Base-by-base conservation (phyloP, 306 rosid species). In the Lotus japonicus region DNA sequence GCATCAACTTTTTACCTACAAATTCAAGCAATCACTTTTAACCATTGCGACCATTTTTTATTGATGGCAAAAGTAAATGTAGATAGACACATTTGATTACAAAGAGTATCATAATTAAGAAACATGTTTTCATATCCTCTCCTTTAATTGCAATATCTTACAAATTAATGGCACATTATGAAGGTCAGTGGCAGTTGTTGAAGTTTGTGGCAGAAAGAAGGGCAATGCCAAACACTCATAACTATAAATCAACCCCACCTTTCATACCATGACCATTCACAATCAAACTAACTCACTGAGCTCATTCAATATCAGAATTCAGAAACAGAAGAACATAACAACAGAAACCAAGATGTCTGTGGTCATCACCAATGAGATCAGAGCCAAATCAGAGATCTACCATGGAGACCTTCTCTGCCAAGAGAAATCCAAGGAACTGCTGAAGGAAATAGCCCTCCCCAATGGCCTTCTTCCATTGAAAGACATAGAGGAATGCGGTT, bases 401-500 rank as follows among this genome's bases (percentile, higher is more conserved):
- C 67, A 59, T 14, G 99, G 99, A 16, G 92, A 91, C 66, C 86
- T 64, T 4, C 28, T 84, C 1, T 72, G 99, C 79, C 90, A 85
- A 70, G 89, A 76, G 39, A 95, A 88, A 46, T 63, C 97, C 4
- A 64, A 81, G 66, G 3, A 6, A 0, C 53, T 95, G n/a, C 88
- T 95, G 16, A 74, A 67, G 42, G 99, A 95, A 72, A 59, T 81
- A 12, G 72, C 49, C 8, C 80, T 94, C 11, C 97, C 98, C 36
- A 90, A 86, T 49, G 97, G 98, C 0, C 86, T 94, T 0, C n/a
- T 90, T 31, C 98, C 98, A 0, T 19, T 94, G 84, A 64, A 82
- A 9, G 97, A 90, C 83, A 81, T 94, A 0, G 86, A 64, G 69
- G 98, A 94, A 65, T 85, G 91, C 66, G 99, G 99, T n/a, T 79